These are phyloP conservation scores for Ceratocystis ficicola DNA, from an alignment of 2,329 filamentous ascomycete genomes.

Conservation along the genomic window DNA sequence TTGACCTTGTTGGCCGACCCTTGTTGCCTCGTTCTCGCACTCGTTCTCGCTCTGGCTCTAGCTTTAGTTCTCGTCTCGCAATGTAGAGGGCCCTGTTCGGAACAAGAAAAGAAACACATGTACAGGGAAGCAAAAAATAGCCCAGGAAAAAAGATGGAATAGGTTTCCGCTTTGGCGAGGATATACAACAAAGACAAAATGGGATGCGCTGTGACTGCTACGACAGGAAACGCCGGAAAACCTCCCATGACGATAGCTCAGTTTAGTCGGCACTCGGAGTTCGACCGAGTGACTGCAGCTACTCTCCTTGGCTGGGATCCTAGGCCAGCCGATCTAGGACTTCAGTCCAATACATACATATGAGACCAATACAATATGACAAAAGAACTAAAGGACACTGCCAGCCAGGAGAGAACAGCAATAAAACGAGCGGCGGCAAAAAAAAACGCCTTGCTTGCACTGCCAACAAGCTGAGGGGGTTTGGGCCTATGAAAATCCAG, in stretches of 20 bases:
- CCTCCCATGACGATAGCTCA: neutral
- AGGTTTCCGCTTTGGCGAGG: neutral
- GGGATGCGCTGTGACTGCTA: neutral
- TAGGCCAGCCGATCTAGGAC: neutral
- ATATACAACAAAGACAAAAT: neutral
- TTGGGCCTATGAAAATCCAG: neutral
- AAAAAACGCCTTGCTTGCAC: neutral
- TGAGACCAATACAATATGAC: neutral
- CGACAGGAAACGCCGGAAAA: neutral
- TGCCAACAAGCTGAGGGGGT: neutral
- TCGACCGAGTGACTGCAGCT: neutral
- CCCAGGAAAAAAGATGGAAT: neutral
- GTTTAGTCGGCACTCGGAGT: neutral
- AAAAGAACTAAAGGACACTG: neutral
- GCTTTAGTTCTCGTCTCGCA: neutral
- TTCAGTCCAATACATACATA: neutral
- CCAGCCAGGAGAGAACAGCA: neutral
- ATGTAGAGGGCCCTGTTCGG: neutral
- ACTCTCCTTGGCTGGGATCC: neutral
- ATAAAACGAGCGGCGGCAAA: neutral
- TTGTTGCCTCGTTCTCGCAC: too few species aligned
- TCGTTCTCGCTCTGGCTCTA: too few species aligned
- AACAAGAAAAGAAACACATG: neutral
- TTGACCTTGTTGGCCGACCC: too few species aligned
- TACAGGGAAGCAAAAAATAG: neutral